Evolutionary conservation across 371 early-diverging fungal species (phyloP).

Genomic region (Rhizopus sp.): DNA sequence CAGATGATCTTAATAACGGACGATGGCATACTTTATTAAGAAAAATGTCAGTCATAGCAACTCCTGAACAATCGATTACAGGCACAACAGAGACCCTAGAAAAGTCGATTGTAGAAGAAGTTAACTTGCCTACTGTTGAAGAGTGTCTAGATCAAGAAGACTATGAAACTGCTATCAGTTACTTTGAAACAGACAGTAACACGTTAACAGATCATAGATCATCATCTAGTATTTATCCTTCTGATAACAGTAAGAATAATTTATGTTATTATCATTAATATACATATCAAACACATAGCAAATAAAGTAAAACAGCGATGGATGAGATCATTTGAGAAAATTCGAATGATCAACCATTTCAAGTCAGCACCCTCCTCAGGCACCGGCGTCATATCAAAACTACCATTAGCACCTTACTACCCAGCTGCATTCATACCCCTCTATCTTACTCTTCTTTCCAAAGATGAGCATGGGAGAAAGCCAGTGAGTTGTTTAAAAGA

Average conservation of each 20-base stretch:
- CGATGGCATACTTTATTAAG: slow-evolving; percentile 38
- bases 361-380: slow-evolving; percentile 2
- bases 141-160: slow-evolving; percentile 24
- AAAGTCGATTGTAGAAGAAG: slow-evolving; percentile 22
- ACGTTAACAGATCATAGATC: background rate
- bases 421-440: slow-evolving; percentile 30
- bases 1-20: slow-evolving; percentile 6
- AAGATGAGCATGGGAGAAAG: slow-evolving; percentile 38
- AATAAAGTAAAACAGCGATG: slow-evolving; percentile 27
- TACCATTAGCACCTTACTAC: slow-evolving; percentile 34
- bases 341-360: slow-evolving; percentile 25
- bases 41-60: slow-evolving; percentile 40
- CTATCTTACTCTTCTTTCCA: slow-evolving; percentile 27
- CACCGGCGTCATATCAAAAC: slow-evolving; percentile 17
- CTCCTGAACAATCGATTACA: slow-evolving; percentile 15
- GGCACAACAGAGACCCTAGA: slow-evolving; percentile 11
- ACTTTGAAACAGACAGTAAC: slow-evolving; percentile 32
- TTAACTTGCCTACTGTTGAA: slow-evolving; percentile 43
- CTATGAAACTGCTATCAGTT: slow-evolving; percentile 27
- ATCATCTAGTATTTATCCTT: background rate
- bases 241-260: background rate
- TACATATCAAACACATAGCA: background rate
- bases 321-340: slow-evolving; percentile 27
- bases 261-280: background rate
- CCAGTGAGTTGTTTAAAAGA: slow-evolving; percentile 20